Conservation (phyloP, 108 stramenopile genomes). For the Chaetoceros tenuissimus region DNA sequence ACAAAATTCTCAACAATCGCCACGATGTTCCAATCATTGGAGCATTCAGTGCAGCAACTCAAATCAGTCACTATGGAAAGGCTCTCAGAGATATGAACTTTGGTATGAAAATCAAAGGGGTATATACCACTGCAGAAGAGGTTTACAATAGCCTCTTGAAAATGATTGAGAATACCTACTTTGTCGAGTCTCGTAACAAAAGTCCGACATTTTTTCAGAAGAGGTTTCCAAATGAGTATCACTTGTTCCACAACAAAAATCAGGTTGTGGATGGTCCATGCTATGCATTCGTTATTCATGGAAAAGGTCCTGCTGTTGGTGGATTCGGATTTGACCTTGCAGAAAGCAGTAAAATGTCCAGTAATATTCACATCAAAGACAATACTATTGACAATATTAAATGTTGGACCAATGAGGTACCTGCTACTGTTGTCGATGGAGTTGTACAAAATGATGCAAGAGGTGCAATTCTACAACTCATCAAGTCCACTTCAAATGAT, state of each 20-base stretch:
- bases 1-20: no score
- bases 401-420: conserved; percentile 9
- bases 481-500: background rate
- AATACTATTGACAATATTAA: conserved; percentile 8
- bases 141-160: background rate
- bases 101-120: conserved; percentile 1
- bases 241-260: conserved; percentile 5
- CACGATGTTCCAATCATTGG: no score
- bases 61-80: background rate
- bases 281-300: conserved; percentile 15
- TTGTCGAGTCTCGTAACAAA: background rate
- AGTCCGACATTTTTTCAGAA: background rate
- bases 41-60: no score
- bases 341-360: background rate
- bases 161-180: conserved; percentile 4
- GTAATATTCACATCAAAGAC: background rate
- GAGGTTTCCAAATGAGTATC: conserved; percentile 1
- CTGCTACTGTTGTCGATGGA: conserved; percentile 5
- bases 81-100: background rate
- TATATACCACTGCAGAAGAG: background rate
- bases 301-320: conserved; percentile 16
- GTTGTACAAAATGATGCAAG: conserved; percentile 7
- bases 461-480: conserved; percentile 8
- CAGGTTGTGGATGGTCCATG: conserved; percentile 15
- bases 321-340: background rate